Base-by-base conservation (phyloP, 2,329 filamentous ascomycete species). In the Fusarium chaquense region DNA sequence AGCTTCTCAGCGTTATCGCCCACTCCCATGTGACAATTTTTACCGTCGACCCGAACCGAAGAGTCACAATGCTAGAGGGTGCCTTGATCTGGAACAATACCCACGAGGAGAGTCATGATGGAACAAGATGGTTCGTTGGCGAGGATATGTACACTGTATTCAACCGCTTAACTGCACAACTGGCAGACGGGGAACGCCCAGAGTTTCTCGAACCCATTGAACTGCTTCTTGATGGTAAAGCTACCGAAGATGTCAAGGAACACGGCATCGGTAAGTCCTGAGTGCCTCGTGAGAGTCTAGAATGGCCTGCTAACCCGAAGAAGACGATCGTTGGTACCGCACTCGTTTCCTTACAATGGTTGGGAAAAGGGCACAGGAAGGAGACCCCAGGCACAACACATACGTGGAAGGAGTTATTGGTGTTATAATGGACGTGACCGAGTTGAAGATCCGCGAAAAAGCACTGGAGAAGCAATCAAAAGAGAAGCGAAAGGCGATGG, bases 361-460 rank as follows among this genome's bases (percentile, higher is more conserved):
- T 24, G 85, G 84, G 16, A 87, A 88, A 56, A 85, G 85, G 45
- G 81, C 85, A 3, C 81, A 82, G 32, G 87, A 87, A 16, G 81
- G 84, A 16, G 83, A 83, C 69, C 80, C 80, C 5, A 79, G 69
- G 6, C 70, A 78, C 16, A 83, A 86, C 16, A 78, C 81, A 5
- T 85, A 82, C 51, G 84, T 93, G 22, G 89, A 92, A 67, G 91
- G 91, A 2, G 90, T 92, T 3, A 92, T 93, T 59, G 91, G 91
- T 3, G 87, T 94, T n/a, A 90, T 91, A 46, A 91, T 93, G 86
- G 91, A 94, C 73, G 88, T 94, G 8, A 94, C 92, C 0, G 90
- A 93, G 72, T 78, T 93, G 30, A 90, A 90, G 68, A 51, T 51
- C 10, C 68, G 68, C 5, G 68, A 71, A 38, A 41, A 69, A 45